These are phyloP conservation scores for Cercospora sp. DNA, from an alignment of 2,329 filamentous ascomycete genomes.

Conservation along the genomic window DNA sequence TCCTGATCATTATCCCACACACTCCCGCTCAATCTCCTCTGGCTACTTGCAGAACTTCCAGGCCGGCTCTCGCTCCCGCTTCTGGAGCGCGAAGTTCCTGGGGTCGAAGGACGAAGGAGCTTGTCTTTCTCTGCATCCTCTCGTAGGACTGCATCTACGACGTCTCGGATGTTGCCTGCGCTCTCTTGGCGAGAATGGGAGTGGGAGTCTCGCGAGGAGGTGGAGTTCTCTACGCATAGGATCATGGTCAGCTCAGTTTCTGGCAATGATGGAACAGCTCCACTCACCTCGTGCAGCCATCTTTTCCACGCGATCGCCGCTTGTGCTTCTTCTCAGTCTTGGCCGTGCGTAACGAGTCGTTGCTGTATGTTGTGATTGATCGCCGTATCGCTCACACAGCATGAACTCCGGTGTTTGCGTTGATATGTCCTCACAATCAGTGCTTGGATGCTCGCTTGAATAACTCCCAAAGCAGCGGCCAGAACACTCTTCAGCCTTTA, in stretches of 20 bases:
- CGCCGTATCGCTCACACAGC: not conserved
- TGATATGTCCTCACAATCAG: not conserved
- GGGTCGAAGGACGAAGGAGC: not conserved
- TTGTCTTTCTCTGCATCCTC: constrained; percentile 5
- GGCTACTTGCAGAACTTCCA: not conserved
- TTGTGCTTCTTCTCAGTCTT: not conserved
- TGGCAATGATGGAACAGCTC: no score
- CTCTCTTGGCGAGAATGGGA: not conserved
- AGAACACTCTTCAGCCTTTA: not conserved
- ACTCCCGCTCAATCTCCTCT: constrained; percentile 5
- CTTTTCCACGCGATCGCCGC: not conserved
- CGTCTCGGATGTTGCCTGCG: not conserved
- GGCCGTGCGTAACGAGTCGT: not conserved
- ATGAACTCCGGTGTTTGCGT: not conserved
- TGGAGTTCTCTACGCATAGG: not conserved
- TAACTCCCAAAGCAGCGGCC: not conserved
- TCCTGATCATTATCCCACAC: constrained; percentile 23
- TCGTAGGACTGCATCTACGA: constrained; percentile 9
- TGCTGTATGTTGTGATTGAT: not conserved
- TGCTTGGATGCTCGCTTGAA: not conserved
- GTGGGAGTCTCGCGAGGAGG: not conserved
- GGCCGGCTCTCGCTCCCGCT: constrained; percentile 12
- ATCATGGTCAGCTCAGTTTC: not conserved
- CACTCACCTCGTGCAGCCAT: not conserved
- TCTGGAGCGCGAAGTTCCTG: not conserved